Base-by-base conservation (phyloP, 306 rosid species). In the Ammopiptanthus mongolicus region DNA sequence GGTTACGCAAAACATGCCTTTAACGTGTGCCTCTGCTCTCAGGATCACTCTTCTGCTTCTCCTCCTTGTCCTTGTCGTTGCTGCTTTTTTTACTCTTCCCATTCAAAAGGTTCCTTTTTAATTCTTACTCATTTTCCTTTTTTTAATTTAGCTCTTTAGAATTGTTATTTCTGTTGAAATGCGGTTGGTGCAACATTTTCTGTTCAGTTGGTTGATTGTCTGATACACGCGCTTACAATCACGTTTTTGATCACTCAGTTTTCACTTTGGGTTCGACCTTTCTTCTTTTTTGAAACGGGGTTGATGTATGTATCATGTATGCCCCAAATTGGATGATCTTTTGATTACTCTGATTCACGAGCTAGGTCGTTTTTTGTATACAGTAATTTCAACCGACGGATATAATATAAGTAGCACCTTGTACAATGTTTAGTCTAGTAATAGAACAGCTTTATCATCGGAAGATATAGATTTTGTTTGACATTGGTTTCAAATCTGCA, bases 1-100 rank as follows among this genome's bases (percentile, higher is more conserved):
- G n/a, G 5, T 33, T 33, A 4, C 6, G 5, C 7, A 33, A 41
- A 82, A 69, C 62, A 95, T 90, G 96, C 82, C 86, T 39, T 69
- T 74, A 77, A 21, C 88, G 1, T 91, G 89, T 71, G 37, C 76
- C 73, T 89, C 89, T 21, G 87, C 82, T 61, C 77, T 94, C 73
- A 84, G 70, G 56, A 73, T 90, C 88, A 51, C 88, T 62, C 53
- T 91, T 79, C 66, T 85, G 3, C 75, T 90, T 65, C 82, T 91
- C 77, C 78, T 90, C 13, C 0, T 87, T 63, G 87, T 90, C 15
- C 84, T 89, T 44, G 31, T 80, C 34, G 75, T 82, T 71, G 39
- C 69, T 59, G 95, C 96, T 53, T 88, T 81, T 64, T 81, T 86
- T 4, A 83, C 92, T 51, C 89, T 92, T 65, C 98, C 98, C 3